Base-by-base conservation (phyloP, 2,329 filamentous ascomycete species). In the Triangularia verruculosa region DNA sequence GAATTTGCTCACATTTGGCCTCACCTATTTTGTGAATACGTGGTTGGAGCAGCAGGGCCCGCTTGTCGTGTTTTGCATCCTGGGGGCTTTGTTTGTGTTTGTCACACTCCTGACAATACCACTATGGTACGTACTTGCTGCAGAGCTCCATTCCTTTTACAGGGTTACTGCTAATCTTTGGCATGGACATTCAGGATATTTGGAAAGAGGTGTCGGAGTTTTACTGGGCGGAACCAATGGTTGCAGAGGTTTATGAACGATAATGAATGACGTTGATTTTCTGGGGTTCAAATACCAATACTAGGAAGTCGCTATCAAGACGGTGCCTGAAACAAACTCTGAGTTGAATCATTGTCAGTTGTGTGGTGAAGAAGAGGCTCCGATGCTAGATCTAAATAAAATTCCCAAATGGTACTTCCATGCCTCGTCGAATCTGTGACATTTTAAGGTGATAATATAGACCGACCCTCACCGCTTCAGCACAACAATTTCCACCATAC, bases 21-120 rank as follows among this genome's bases (percentile, higher is more conserved):
- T 81, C 56, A 81, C 78, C 1, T 80, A 78, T 57, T 78, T 78
- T 64, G 75, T 78, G 65, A 78, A 78, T 61, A 72, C 74, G 65
- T 79, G 77, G 77, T 67, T 78, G 2, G 72, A 67, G 6, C 72
- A 67, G 52, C 73, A 77, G 53, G 77, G 77, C 0, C 69, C 75
- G 0, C 68, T 78, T 12, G 66, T 70, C 12, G 75, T 78, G 0
- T 78, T 78, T 63, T 74, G 70, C 56, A 74, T 78, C n/a, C 71
- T 79, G 0, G 77, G 77, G 1, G 66, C 67, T 11, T 72, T 77
- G 70, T 82, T 82, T 62, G 66, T 83, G 1, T 76, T 70, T 3
- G 79, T 83, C 9, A 77, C 77, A 61, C 66, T 76, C 30, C 68
- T 82, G 68, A 82, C 80, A 1, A 76, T 83, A 15, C 80, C 80